Evolutionary conservation across 495 filamentous ascomycete genomes (phyloP).

Genomic region (Annulohypoxylon moriforme): DNA sequence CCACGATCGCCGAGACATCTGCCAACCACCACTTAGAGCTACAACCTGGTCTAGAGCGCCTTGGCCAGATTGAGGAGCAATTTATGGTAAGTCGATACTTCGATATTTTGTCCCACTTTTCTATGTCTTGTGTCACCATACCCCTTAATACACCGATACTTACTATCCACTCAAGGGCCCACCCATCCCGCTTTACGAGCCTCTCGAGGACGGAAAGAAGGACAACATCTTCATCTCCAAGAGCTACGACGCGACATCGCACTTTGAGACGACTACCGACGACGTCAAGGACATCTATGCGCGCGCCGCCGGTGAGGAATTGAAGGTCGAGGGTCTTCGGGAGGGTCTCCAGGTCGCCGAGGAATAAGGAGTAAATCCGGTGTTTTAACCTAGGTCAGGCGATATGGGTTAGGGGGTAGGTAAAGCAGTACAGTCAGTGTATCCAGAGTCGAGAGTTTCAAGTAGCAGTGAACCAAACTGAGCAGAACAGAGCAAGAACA

Average conservation of each 20-base stretch:
- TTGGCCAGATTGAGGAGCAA: conserved; percentile 95
- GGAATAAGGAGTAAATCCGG: conserved; percentile 47
- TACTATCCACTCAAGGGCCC: conserved; percentile 62
- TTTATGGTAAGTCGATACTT: conserved; percentile 74
- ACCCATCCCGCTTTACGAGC: conserved; percentile 93
- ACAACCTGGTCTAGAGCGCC: conserved; percentile 90
- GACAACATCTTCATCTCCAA: conserved; percentile 98
- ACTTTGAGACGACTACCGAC: conserved; percentile 93
- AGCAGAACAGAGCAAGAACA: background rate
- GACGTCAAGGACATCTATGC: conserved; percentile 95
- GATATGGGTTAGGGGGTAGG: background rate
- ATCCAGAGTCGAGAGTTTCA: background rate
- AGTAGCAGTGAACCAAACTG: background rate
- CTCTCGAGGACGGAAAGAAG: conserved; percentile 82
- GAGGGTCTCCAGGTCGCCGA: conserved; percentile 67
- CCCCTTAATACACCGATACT: conserved; percentile 4
- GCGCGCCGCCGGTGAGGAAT: conserved; percentile 86
- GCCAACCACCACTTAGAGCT: conserved; percentile 97
- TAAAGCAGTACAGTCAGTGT: background rate
- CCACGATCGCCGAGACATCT: conserved; percentile 91
- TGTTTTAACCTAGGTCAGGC: background rate
- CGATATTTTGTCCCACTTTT: background rate
- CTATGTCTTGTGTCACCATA: background rate
- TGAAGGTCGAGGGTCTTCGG: conserved; percentile 72
- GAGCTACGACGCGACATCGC: conserved; percentile 96